These are phyloP conservation scores for Spizellomyces sp. DNA, from an alignment of 192 early-diverging fungal genomes.

Conservation along the genomic window DNA sequence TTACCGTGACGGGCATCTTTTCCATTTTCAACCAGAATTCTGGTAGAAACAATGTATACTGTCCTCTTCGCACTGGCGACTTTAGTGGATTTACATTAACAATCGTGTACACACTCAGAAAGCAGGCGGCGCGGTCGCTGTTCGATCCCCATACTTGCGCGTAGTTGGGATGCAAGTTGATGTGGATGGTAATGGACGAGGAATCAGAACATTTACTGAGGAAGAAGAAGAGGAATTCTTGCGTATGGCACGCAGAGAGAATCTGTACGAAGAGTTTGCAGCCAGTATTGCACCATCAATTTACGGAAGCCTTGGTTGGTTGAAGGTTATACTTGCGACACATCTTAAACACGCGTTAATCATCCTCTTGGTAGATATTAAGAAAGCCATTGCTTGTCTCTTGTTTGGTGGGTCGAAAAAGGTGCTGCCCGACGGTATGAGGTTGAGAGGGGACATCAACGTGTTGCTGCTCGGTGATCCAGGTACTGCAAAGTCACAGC, in stretches of 20 bases:
- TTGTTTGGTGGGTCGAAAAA: slow-evolving; percentile 97
- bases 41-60: slow-evolving; percentile 24
- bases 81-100: neutral
- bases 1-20: slow-evolving; percentile 93
- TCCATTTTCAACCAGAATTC: slow-evolving; percentile 82
- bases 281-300: slow-evolving; percentile 96
- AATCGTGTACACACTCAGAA: slow-evolving; percentile 50
- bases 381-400: slow-evolving; percentile 91
- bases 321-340: neutral
- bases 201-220: slow-evolving; percentile 72
- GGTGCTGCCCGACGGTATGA: slow-evolving; percentile 94
- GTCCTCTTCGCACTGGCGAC: neutral
- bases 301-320: slow-evolving; percentile 83
- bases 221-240: slow-evolving; percentile 94
- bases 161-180: slow-evolving; percentile 91
- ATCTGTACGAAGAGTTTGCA: slow-evolving; percentile 89
- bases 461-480: slow-evolving; percentile 97
- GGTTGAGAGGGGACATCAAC: slow-evolving; percentile 96
- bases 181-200: slow-evolving; percentile 65
- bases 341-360: too few species aligned
- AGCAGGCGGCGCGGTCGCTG: slow-evolving; percentile 79
- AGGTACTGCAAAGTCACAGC: slow-evolving; percentile 97
- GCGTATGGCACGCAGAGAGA: slow-evolving; percentile 79
- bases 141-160: slow-evolving; percentile 91
- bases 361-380: slow-evolving; percentile 74